These are phyloP conservation scores for Lentinula boryana DNA, from an alignment of 768 basidiomycete species.

Conservation along the genomic window DNA sequence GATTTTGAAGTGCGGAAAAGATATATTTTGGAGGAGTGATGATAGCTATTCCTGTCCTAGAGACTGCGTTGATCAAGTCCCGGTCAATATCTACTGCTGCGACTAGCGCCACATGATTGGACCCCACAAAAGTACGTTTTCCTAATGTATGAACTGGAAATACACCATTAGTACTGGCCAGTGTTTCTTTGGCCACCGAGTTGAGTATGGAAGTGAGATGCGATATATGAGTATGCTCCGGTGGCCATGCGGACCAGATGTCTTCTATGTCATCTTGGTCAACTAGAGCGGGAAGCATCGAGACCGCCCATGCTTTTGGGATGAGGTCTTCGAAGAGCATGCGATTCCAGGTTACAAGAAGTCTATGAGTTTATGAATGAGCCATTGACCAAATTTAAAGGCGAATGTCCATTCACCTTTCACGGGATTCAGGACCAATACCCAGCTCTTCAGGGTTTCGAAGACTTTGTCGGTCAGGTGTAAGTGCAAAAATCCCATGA, in stretches of 20 bases:
- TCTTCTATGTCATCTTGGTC: conserved; percentile 7
- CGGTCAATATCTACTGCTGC: background rate
- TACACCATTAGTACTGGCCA: background rate
- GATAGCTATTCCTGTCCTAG: background rate
- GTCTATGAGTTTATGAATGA: conserved; percentile 1
- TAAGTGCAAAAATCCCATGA: conserved; percentile 25
- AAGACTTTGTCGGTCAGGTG: conserved; percentile 22
- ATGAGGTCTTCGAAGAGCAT: conserved; percentile 16
- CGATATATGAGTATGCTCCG: background rate
- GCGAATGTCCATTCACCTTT: conserved; percentile 11
- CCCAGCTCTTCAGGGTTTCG: conserved; percentile 22
- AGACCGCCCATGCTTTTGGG: conserved; percentile 9
- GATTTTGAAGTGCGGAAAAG: background rate
- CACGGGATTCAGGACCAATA: conserved; percentile 12
- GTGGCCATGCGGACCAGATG: conserved; percentile 18
- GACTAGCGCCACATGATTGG: conserved; percentile 1
- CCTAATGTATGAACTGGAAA: background rate
- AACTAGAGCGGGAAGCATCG: conserved; percentile 11
- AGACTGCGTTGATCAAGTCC: background rate
- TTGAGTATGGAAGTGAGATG: conserved; percentile 10
- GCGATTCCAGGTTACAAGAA: conserved; percentile 17
- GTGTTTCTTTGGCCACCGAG: background rate
- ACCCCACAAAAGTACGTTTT: conserved; percentile 4
- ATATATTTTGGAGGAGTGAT: background rate
- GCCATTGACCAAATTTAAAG: background rate